These are phyloP conservation scores for Ophiostoma pallidulum DNA, from an alignment of 2,329 filamentous ascomycete genomes.

Conservation along the genomic window DNA sequence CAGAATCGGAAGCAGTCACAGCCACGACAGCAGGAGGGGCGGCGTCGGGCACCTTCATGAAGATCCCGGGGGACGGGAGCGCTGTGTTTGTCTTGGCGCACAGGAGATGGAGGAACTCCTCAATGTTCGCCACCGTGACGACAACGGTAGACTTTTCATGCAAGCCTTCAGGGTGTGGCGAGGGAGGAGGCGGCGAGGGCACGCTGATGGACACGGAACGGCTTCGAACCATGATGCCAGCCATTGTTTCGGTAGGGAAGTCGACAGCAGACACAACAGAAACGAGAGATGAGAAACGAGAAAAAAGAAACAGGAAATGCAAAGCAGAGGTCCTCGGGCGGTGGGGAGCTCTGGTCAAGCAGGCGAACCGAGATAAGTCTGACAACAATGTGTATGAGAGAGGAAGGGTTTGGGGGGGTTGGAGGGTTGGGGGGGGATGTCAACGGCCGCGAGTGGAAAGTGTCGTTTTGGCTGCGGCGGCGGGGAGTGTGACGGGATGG, in stretches of 20 bases:
- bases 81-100: neutral
- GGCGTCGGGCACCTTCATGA: neutral
- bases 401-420: no score
- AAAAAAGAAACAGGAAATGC: no score
- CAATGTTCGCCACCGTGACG: slow-evolving; percentile 2
- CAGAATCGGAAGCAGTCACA: neutral
- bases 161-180: neutral
- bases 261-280: no score
- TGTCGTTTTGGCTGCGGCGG: neutral
- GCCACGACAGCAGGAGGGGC: neutral
- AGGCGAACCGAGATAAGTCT: no score
- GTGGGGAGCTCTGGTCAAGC: no score
- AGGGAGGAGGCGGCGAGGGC: slow-evolving; percentile 13
- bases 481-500: neutral
- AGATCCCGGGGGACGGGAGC: neutral
- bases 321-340: no score
- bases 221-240: neutral
- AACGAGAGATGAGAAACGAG: no score
- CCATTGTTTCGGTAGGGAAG: neutral
- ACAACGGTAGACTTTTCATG: neutral
- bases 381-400: no score
- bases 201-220: slow-evolving; percentile 7
- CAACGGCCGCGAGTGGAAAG: neutral
- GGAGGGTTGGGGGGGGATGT: no score
- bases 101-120: slow-evolving; percentile 9